A percentile compares a stretch with the other conserved stretches of the same genome.
Evolutionary conservation across 108 stramenopile genomes (phyloP).

Genomic region (Chaetoceros tenuissimus): DNA sequence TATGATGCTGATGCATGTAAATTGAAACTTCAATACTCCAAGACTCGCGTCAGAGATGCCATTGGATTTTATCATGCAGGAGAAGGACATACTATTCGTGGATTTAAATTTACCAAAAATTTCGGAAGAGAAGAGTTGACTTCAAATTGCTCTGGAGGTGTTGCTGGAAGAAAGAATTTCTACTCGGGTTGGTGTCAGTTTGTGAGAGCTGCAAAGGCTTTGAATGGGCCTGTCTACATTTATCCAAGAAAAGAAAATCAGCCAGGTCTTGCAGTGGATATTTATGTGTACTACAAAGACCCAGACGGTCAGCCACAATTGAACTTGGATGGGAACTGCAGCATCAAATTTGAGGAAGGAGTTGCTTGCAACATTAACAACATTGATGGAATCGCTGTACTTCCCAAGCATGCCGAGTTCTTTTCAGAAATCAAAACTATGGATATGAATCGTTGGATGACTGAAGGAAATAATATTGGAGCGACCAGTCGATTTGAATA

Average conservation of each 20-base stretch:
- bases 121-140: conserved; percentile 14
- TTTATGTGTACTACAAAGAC: conserved; percentile 18
- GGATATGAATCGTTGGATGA: conserved; percentile 18
- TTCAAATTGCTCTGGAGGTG: conserved; percentile 14
- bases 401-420: conserved; percentile 22
- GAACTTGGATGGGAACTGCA: conserved; percentile 5
- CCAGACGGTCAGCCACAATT: background rate
- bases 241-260: conserved; percentile 14
- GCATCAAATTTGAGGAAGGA: conserved; percentile 7
- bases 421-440: conserved; percentile 19
- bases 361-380: conserved; percentile 8
- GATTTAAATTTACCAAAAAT: background rate
- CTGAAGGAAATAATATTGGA: conserved; percentile 10
- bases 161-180: conserved; percentile 24
- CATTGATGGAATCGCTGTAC: conserved; percentile 11
- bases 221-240: conserved; percentile 12
- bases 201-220: conserved; percentile 10
- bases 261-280: conserved; percentile 22
- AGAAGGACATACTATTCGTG: background rate
- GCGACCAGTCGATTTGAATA: conserved; percentile 8
- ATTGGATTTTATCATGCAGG: background rate
- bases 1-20: background rate
- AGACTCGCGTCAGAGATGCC: background rate
- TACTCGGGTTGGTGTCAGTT: conserved; percentile 24
- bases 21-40: background rate